These are phyloP conservation scores for Kwoniella dendrophila DNA, from an alignment of 768 basidiomycete species.

Conservation along the genomic window DNA sequence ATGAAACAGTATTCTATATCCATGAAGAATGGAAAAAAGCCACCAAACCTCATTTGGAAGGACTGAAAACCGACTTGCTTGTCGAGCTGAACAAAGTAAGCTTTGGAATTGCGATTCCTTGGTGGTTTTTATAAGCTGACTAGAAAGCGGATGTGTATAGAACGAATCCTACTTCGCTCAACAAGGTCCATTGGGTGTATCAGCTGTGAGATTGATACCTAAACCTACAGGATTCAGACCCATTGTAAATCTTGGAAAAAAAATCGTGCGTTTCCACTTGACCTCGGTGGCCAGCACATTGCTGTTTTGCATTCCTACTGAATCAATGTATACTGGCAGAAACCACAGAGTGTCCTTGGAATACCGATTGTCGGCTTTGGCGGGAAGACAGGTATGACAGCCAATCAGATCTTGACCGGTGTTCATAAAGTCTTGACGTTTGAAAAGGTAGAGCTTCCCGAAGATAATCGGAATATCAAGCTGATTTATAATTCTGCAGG, in stretches of 20 bases:
- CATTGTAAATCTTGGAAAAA: conserved; percentile 74
- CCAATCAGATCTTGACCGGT: conserved; percentile 82
- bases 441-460: conserved; percentile 67
- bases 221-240: conserved; percentile 94
- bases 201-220: conserved; percentile 69
- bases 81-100: conserved; percentile 69
- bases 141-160: conserved; percentile 6
- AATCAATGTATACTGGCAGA: not conserved
- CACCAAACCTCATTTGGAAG: conserved; percentile 76
- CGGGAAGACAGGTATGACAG: conserved; percentile 62
- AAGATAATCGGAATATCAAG: not conserved
- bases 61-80: conserved; percentile 73
- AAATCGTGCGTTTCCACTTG: conserved; percentile 30
- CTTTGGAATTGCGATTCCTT: not conserved
- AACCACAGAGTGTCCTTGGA: conserved; percentile 10
- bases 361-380: conserved; percentile 18
- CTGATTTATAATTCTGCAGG: conserved; percentile 58
- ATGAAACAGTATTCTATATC: conserved; percentile 84
- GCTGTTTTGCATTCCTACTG: not conserved
- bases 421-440: conserved; percentile 85
- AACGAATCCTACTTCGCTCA: conserved; percentile 33
- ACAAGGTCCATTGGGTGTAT: conserved; percentile 43
- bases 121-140: not conserved
- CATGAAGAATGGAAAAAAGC: conserved; percentile 91
- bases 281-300: not conserved